phyloP scores from a whole-genome alignment of 257 asterid genomes.

The Ajuga chamaepitys region DNA sequence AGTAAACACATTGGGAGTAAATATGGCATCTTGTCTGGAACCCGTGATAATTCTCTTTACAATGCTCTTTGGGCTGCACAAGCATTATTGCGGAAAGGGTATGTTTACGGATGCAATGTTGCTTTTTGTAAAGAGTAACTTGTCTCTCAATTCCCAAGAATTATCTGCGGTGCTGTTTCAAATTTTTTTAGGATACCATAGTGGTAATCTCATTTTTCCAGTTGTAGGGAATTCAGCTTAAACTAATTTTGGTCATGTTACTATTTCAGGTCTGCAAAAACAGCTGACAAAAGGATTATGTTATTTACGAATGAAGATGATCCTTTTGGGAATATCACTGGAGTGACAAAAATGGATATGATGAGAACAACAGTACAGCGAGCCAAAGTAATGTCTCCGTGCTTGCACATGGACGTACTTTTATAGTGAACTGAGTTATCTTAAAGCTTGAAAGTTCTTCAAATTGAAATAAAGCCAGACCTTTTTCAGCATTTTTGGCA shows the following conservation, averaged over 20 bases:
- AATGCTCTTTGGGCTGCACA: constrained; percentile 98
- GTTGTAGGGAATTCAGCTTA: background rate
- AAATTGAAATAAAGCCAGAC: background rate
- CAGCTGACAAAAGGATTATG: constrained; percentile 76
- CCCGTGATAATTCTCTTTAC: constrained; percentile 93
- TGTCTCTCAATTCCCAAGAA: constrained; percentile 1
- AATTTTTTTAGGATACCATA: background rate
- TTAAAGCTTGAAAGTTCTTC: constrained; percentile 14
- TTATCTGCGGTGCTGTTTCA: background rate
- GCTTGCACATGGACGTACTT: constrained; percentile 11
- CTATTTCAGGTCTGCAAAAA: constrained; percentile 63
- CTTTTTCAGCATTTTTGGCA: background rate
- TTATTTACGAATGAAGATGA: constrained; percentile 94
- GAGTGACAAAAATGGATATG: constrained; percentile 88
- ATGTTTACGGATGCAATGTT: background rate
- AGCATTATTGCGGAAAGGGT: constrained; percentile 95
- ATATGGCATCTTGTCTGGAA: constrained; percentile 72
- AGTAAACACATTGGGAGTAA: constrained; percentile 69
- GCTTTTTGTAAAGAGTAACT: background rate
- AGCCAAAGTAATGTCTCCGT: constrained; percentile 58
- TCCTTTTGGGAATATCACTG: constrained; percentile 82
- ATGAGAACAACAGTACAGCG: constrained; percentile 89
- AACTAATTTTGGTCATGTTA: constrained; percentile 10
- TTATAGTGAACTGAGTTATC: background rate
- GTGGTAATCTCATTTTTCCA: constrained; percentile 1